phyloP scores from a whole-genome alignment of 345 rosid genomes.

The Diplotaxis tenuifolia region DNA sequence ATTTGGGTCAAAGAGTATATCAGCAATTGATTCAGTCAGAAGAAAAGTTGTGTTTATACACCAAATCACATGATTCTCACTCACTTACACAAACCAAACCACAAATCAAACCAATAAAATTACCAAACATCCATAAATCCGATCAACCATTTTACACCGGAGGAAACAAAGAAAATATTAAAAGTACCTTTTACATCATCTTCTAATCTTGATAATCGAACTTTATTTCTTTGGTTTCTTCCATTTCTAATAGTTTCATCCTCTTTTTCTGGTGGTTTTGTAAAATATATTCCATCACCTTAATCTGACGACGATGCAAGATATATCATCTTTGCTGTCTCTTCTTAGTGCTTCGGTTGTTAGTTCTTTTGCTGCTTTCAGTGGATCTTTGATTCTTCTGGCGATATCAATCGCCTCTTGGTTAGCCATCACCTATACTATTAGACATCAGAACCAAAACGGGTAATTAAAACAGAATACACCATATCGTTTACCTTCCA shows the following conservation, averaged over 20 bases:
- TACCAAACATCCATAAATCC: slow-evolving; percentile 18
- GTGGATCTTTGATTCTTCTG: slow-evolving; percentile 61
- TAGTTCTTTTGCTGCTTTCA: slow-evolving; percentile 73
- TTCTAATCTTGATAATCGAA: slow-evolving; percentile 25
- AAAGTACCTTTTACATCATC: neutral
- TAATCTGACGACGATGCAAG: slow-evolving; percentile 71
- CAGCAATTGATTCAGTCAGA: too few relatives aligned
- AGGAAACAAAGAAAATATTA: neutral
- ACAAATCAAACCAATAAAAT: slow-evolving; percentile 29
- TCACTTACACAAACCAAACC: slow-evolving; percentile 31
- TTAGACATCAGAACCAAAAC: slow-evolving; percentile 12
- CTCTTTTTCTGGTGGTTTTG: neutral
- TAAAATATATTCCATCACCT: slow-evolving; percentile 39
- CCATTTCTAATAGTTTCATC: slow-evolving; percentile 1
- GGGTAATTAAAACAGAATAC: neutral
- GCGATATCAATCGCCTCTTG: slow-evolving; percentile 78
- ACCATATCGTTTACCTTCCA: slow-evolving; percentile 52
- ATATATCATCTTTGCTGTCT: slow-evolving; percentile 76
- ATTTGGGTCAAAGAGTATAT: too few relatives aligned
- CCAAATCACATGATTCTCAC: slow-evolving; percentile 25
- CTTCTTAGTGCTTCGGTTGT: slow-evolving; percentile 59
- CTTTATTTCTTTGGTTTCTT: slow-evolving; percentile 13
- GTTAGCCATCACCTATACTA: slow-evolving; percentile 58
- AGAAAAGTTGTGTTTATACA: slow-evolving; percentile 23
- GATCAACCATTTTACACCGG: slow-evolving; percentile 27